Conservation (phyloP, 495 filamentous ascomycete genomes). For the Podospora tetraspora region DNA sequence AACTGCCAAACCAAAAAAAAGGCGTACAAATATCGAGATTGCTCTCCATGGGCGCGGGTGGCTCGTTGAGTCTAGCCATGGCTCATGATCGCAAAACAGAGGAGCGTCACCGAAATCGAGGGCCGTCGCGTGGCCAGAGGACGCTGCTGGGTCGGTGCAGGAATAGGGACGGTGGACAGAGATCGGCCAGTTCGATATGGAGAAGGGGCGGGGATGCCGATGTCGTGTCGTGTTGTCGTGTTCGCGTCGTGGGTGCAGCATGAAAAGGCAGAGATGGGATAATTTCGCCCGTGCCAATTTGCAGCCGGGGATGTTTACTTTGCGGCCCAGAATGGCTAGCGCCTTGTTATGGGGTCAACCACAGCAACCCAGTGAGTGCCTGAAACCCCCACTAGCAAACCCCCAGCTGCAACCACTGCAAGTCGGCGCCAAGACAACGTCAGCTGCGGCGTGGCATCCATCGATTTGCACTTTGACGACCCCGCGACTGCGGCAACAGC, state of each 20-base stretch:
- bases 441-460: constrained; percentile 10
- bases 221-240: constrained; percentile 2
- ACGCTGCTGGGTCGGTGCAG: background rate
- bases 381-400: constrained; percentile 14
- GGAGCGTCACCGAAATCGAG: background rate
- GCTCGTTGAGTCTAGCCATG: constrained; percentile 94
- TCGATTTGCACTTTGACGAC: background rate
- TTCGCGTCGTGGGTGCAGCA: background rate
- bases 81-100: constrained; percentile 25
- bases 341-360: constrained; percentile 9
- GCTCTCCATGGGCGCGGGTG: constrained; percentile 60
- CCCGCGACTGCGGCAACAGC: background rate
- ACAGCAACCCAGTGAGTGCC: constrained; percentile 8
- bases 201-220: background rate
- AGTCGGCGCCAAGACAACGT: background rate
- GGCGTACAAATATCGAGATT: constrained; percentile 70
- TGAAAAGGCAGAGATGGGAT: constrained; percentile 7
- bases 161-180: background rate
- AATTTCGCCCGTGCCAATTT: constrained; percentile 24
- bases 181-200: background rate
- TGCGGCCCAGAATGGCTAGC: constrained; percentile 25
- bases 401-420: constrained; percentile 1
- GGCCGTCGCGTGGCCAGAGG: background rate
- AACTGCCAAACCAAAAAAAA: background rate
- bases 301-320: constrained; percentile 28